These are phyloP conservation scores for Tephrocybe rancida DNA, from an alignment of 768 basidiomycete species.

Conservation along the genomic window DNA sequence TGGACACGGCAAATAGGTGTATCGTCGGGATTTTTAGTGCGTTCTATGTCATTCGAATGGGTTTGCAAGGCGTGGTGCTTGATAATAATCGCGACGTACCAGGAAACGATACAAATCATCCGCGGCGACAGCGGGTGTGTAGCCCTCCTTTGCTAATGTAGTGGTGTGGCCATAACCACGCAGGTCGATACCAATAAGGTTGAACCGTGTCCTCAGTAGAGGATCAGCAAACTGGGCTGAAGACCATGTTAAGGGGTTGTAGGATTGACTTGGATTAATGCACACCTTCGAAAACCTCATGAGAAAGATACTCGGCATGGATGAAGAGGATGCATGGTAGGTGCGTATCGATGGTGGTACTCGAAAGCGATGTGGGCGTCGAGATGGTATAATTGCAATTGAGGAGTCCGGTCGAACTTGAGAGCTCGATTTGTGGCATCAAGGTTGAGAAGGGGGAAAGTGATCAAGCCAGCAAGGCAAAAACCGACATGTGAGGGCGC, in stretches of 20 bases:
- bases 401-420: slow-evolving; percentile 29
- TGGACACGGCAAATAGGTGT: slow-evolving; percentile 10
- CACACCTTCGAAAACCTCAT: slow-evolving; percentile 38
- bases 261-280: neutral
- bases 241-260: neutral
- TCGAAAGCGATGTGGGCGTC: slow-evolving; percentile 33
- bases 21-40: neutral
- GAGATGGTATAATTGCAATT: slow-evolving; percentile 37
- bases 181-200: slow-evolving; percentile 36
- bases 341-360: slow-evolving; percentile 30
- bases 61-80: neutral
- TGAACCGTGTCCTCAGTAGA: slow-evolving; percentile 33
- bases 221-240: slow-evolving; percentile 39
- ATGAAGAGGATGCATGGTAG: slow-evolving; percentile 40
- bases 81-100: slow-evolving; percentile 21
- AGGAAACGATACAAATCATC: slow-evolving; percentile 33
- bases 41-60: neutral
- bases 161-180: slow-evolving; percentile 34
- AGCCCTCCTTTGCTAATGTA: slow-evolving; percentile 23
- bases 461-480: neutral
- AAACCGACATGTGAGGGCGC: neutral
- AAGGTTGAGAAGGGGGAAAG: neutral
- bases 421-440: slow-evolving; percentile 34
- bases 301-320: slow-evolving; percentile 34
- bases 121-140: slow-evolving; percentile 31